A percentile compares a stretch with the other conserved stretches of the same genome.
These are phyloP conservation scores for Neofusicoccum umdonicola DNA, from an alignment of 2,329 filamentous ascomycete genomes.

Conservation along the genomic window DNA sequence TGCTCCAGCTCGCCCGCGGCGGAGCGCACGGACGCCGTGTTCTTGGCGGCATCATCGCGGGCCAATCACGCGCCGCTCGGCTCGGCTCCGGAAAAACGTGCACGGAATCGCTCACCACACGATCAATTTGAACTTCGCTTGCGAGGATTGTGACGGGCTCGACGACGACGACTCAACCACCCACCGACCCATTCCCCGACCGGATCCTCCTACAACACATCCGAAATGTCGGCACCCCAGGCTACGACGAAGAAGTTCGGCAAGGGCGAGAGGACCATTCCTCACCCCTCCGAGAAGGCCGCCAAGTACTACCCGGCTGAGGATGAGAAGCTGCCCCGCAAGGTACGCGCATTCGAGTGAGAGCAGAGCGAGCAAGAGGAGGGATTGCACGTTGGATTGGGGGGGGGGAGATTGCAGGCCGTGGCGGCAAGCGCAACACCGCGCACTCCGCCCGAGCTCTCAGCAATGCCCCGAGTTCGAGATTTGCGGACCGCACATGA, in stretches of 20 bases:
- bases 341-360: constrained; percentile 60
- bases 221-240: constrained; percentile 62
- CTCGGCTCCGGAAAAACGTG: constrained; percentile 12
- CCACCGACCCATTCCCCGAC: constrained; percentile 18
- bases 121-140: constrained; percentile 16
- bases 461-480: not conserved
- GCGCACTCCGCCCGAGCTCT: constrained; percentile 7
- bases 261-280: constrained; percentile 91
- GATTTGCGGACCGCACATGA: constrained; percentile 23
- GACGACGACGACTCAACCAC: constrained; percentile 19
- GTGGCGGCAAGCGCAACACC: not conserved
- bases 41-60: constrained; percentile 9
- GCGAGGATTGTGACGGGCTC: constrained; percentile 9
- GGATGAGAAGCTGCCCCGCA: constrained; percentile 84
- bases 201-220: constrained; percentile 42
- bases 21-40: constrained; percentile 18
- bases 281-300: constrained; percentile 84
- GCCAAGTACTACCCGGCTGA: constrained; percentile 99
- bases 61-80: constrained; percentile 8
- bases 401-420: not conserved
- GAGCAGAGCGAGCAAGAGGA: not conserved
- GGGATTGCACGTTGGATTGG: not conserved
- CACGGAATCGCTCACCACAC: constrained; percentile 10
- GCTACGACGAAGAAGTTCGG: constrained; percentile 90
- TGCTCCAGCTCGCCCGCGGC: constrained; percentile 19